Base-by-base conservation (phyloP, 2,329 filamentous ascomycete species). In the Nemania abortiva region DNA sequence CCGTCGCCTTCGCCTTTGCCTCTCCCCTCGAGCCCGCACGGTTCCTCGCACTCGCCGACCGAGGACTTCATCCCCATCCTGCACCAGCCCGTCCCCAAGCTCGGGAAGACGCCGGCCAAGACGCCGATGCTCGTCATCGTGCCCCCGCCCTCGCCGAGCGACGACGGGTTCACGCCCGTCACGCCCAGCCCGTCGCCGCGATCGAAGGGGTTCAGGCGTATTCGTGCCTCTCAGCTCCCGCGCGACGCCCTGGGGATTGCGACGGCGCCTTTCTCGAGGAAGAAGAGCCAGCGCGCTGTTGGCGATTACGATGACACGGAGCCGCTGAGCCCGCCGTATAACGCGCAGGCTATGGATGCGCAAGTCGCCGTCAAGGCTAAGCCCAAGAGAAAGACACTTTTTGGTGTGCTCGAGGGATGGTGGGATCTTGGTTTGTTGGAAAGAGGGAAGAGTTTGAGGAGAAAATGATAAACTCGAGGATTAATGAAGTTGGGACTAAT, bases 341-440 rank as follows among this genome's bases (percentile, higher is more conserved):
- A 54, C 6, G 68, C 20, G 5, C 59, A 29, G 1, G 71, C 65
- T 1, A 29, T 65, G 42, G 68, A 72, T 34, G 58, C 62, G 45
- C 68, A 67, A 34, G 22, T 45, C 15, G 68, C 52, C 15, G 20
- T 50, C 2, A 73, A 70, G 45, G 67, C 63, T 22, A 80, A 78
- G 63, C 79, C 80, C 34, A 82, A 79, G 72, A 80, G 84, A 7
- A 85, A 79, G 79, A 87, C 85, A 0, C 76, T 88, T 24, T 78
- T 86, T 69, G 79, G 83, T 47, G 78, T 82, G 22, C 79, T 87
- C 31, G 85, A 87, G 50, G 86, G 85, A 5, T 88, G 85, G 85
- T 88, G 86, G 85, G 85, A 87, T 76, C 76, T 87, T 63, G 84
- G 81, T 3, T 74, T 87, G 63, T 71, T 87, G 63, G 84, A 80